These are phyloP conservation scores for Wickerhamomyces sp. DNA, from an alignment of 1,139 yeast genomes.

Conservation along the genomic window DNA sequence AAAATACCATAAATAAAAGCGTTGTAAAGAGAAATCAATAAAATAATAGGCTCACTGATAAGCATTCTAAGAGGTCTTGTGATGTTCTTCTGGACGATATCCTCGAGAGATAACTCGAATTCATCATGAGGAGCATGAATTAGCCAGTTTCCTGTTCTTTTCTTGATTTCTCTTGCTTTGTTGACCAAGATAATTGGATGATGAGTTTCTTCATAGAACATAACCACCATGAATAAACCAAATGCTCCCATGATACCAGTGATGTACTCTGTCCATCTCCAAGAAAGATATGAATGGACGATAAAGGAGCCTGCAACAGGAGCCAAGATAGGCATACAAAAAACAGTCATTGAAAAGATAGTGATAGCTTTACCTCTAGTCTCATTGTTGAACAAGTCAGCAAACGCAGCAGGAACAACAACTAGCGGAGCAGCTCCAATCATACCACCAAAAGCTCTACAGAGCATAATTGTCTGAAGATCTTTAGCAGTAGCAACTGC, in stretches of 20 bases:
- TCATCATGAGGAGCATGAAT: slow-evolving; percentile 83
- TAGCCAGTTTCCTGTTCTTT: slow-evolving; percentile 66
- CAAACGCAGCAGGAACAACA: slow-evolving; percentile 79
- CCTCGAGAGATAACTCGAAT: slow-evolving; percentile 54
- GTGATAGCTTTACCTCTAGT: slow-evolving; percentile 67
- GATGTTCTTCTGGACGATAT: slow-evolving; percentile 64
- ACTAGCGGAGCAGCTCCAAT: slow-evolving; percentile 80
- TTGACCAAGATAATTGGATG: slow-evolving; percentile 51
- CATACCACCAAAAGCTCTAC: slow-evolving; percentile 74
- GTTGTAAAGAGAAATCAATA: slow-evolving; percentile 67
- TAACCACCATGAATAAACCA: slow-evolving; percentile 33
- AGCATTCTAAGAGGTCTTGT: slow-evolving; percentile 70
- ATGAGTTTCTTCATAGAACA: slow-evolving; percentile 62
- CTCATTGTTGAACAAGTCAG: slow-evolving; percentile 62
- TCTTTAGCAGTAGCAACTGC: slow-evolving; percentile 73
- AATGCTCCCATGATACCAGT: slow-evolving; percentile 57
- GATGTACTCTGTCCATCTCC: slow-evolving; percentile 77
- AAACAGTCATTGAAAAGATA: slow-evolving; percentile 60
- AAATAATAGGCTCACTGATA: slow-evolving; percentile 66
- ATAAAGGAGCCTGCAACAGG: slow-evolving; percentile 73
- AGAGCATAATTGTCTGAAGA: slow-evolving; percentile 64
- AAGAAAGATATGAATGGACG: slow-evolving; percentile 49
- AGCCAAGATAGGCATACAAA: slow-evolving; percentile 71
- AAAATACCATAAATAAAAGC: slow-evolving; percentile 83
- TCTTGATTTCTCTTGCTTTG: slow-evolving; percentile 59